These are phyloP conservation scores for Hsuehochloa calcarea DNA, from an alignment of 176 grass and related monocot genomes.

Conservation along the genomic window DNA sequence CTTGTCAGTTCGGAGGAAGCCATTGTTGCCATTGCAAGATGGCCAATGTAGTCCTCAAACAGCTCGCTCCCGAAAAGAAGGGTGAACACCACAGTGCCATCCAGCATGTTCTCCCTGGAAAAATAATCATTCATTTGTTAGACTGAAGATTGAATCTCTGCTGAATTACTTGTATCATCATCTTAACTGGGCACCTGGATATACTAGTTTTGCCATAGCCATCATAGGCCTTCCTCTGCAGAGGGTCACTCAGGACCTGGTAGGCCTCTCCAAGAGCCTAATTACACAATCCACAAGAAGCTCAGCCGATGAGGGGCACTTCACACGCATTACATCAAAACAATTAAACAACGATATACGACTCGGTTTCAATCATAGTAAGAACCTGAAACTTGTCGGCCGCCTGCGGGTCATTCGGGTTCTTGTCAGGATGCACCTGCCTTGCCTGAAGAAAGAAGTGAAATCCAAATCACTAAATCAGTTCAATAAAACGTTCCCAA, in stretches of 20 bases:
- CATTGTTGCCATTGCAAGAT: slow-evolving; percentile 92
- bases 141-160: neutral
- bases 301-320: neutral
- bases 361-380: neutral
- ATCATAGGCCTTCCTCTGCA: slow-evolving; percentile 92
- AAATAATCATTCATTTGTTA: neutral
- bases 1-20: slow-evolving; percentile 74
- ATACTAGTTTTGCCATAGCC: slow-evolving; percentile 78
- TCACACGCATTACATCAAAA: neutral
- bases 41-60: slow-evolving; percentile 93
- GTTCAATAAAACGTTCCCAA: neutral
- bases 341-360: neutral
- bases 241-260: slow-evolving; percentile 84
- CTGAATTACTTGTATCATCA: neutral
- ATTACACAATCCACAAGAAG: slow-evolving; percentile 13
- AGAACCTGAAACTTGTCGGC: slow-evolving; percentile 82
- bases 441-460: slow-evolving; percentile 44
- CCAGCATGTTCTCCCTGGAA: slow-evolving; percentile 88
- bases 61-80: slow-evolving; percentile 91
- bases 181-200: slow-evolving; percentile 50
- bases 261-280: slow-evolving; percentile 94
- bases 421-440: slow-evolving; percentile 87
- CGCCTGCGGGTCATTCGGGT: slow-evolving; percentile 70
- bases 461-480: neutral
- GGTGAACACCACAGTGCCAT: slow-evolving; percentile 81